Evolutionary conservation across 2,329 filamentous ascomycete genomes (phyloP), one percentile per base, ranked within the genome.

Genomic region (Spiromastix sp.): DNA sequence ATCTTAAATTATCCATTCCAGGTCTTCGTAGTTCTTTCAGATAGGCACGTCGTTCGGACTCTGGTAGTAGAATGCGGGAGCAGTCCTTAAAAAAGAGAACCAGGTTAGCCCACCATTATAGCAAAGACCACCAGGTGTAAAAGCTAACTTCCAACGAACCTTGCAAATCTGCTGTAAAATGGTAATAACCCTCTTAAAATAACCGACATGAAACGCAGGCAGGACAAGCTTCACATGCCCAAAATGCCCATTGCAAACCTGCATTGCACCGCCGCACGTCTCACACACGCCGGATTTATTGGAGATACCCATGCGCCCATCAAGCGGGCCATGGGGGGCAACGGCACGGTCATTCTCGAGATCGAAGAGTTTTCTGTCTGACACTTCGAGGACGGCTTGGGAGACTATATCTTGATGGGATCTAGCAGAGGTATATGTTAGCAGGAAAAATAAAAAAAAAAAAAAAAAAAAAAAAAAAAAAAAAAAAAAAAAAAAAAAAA

Each of bases 81-180:
- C 91, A 98, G 53, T 87, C 79, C 66, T 78, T 44, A 12, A 22
- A 16, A 27, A 15, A 13, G 9, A n/a, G 10, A 19, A 22, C 15
- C 4, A 6, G 11, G 15, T 9, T 37, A 27, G n/a, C n/a, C n/a
- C n/a, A n/a, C n/a, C n/a, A 36, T 39, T 16, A 38, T 29, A 37
- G 41, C 20, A 7, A 33, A n/a, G 32, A 26, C 37, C 22, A 7
- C 9, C 30, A 30, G 13, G 20, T 28, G 30, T 27, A 41, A 17
- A 27, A 26, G 12, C 16, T 4, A 24, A n/a, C 18, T 22, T 7
- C 9, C 5, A 8, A 32, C 53, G 28, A 54, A 71, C 67, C 57
- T 94, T 98, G 77, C 91, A 98, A 45, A 98, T 93, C 52, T 91
- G 82, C 56, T 96, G 87, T 16, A 98, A 70, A 37, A 94, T 87